Percentiles rank a stretch among this genome's conserved stretches.
phyloP scores from a whole-genome alignment of 257 asterid genomes.

The Paraleonurus japonicus region DNA sequence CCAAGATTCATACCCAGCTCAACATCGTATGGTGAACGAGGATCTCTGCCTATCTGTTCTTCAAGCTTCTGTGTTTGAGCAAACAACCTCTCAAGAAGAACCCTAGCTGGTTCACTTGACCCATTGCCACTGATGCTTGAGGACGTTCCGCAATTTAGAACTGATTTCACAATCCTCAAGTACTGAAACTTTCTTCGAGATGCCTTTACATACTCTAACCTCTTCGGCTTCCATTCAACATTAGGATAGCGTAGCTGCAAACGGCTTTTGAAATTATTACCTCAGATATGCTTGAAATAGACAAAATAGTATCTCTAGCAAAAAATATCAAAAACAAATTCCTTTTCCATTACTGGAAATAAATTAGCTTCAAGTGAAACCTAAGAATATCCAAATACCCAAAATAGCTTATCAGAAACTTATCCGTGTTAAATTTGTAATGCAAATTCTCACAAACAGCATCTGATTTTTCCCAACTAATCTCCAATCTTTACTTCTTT shows the following conservation, averaged over 20 bases:
- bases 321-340: not conserved
- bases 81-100: conserved; percentile 76
- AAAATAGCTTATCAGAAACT: not conserved
- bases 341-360: not conserved
- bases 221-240: conserved; percentile 43
- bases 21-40: conserved; percentile 45
- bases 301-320: not conserved
- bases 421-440: not conserved
- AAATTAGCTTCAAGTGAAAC: not conserved
- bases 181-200: conserved; percentile 27
- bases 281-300: not conserved
- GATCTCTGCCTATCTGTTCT: conserved; percentile 66
- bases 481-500: not conserved
- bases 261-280: conserved; percentile 11
- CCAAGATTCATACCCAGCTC: conserved; percentile 56
- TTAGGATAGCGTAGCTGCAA: conserved; percentile 47
- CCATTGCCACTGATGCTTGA: conserved; percentile 60
- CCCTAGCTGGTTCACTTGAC: conserved; percentile 62
- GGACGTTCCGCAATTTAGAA: conserved; percentile 45
- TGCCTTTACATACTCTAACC: conserved; percentile 33
- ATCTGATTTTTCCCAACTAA: not conserved
- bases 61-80: conserved; percentile 81
- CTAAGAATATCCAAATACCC: not conserved
- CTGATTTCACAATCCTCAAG: conserved; percentile 49
- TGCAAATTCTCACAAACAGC: not conserved